Evolutionary conservation across 495 filamentous ascomycete genomes (phyloP).

Genomic region (Annulohypoxylon moriforme): DNA sequence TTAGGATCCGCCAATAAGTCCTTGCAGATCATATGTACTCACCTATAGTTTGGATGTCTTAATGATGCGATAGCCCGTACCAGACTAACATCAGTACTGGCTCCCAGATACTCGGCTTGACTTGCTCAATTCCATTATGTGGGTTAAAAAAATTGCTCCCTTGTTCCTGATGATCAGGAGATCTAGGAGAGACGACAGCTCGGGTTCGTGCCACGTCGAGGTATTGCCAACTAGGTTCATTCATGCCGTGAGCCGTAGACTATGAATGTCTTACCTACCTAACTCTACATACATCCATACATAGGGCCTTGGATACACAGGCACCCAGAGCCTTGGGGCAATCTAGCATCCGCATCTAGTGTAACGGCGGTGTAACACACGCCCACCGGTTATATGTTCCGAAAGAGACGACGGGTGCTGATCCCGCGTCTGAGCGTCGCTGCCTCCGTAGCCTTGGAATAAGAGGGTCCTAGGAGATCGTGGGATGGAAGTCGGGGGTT

Average conservation of each 20-base stretch:
- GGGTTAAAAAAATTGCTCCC: not conserved
- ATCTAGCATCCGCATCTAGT: slow-evolving; percentile 13
- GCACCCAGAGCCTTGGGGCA: slow-evolving; percentile 1
- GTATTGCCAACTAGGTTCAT: not conserved
- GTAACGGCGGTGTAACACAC: slow-evolving; percentile 4
- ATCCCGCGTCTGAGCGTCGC: not conserved
- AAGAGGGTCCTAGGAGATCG: not conserved
- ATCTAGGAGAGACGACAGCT: not conserved
- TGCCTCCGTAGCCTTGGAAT: not conserved
- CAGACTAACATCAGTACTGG: not conserved
- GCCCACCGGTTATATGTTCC: not conserved
- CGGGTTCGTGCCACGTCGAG: not conserved
- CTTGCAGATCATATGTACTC: not conserved
- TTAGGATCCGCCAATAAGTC: slow-evolving; percentile 3
- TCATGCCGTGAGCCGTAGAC: not conserved
- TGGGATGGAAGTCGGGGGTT: not conserved
- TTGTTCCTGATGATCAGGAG: not conserved
- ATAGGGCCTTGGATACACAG: not conserved
- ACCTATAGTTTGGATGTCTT: not conserved
- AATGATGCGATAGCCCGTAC: slow-evolving; percentile 17
- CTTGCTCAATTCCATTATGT: not conserved
- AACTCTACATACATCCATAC: not conserved
- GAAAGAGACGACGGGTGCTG: not conserved
- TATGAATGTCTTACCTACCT: not conserved
- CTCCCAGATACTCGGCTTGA: not conserved